Base-by-base conservation (phyloP, 768 basidiomycete species). In the Tricholoma bakamatsutake region DNA sequence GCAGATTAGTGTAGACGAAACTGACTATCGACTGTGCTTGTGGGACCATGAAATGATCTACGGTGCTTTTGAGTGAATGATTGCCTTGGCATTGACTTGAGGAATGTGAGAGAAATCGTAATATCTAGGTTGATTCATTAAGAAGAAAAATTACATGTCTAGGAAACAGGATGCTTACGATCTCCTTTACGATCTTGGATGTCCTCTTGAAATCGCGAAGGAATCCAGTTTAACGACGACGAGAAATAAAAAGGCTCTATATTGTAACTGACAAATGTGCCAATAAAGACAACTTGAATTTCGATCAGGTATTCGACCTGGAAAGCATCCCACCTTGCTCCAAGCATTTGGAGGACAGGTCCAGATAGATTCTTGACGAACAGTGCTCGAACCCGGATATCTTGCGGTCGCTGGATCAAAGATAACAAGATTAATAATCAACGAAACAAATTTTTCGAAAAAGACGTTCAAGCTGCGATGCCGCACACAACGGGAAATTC, bases 201-300 rank as follows among this genome's bases (percentile, higher is more conserved):
- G 49, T 74, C 77, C 59, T 84, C 83, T 58, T 83, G 79, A 51
- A 80, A 87, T 53, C 83, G 77, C 1, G 82, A 81, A 2, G 85
- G 85, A 58, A 85, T 87, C 83, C 83, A 84, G 57, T 81, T 84
- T 2, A 83, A 59, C 12, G 82, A 81, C 0, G 84, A 84, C 0
- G 83, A 83, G 60, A 80, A 86, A 67, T 83, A 86, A 64, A 85
- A 86, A 0, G 84, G 84, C 59, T 86, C 84, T 46, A 85, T 77
- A 37, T 76, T 73, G 61, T 78, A 82, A 62, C 83, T 80, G 28
- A 8, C 33, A 52, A 40, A 2, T 13, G 18, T 8, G 18, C 6
- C 46, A 33, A 43, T 21, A 40, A 53, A 12, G 10, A 5, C 1
- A 18, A 27, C 37, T 42, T 42, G 18, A 24, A 24, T 24, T 24